Evolutionary conservation across 2,329 filamentous ascomycete genomes (phyloP), one percentile per base, ranked within the genome.

Genomic region (Trichophyton rubrum): DNA sequence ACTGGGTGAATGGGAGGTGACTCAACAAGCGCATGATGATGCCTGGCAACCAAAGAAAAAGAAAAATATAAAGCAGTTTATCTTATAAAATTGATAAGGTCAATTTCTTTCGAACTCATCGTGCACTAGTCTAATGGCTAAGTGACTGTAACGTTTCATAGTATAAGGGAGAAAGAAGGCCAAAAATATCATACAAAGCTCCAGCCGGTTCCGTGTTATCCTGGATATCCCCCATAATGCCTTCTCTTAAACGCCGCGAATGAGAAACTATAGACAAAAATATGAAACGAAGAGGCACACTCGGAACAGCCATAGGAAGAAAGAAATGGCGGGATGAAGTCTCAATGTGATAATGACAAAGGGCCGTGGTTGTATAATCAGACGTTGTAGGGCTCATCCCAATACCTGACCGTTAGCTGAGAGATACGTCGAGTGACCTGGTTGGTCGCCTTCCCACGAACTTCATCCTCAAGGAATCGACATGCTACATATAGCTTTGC

Each of bases 391-490:
- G 63, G 61, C 35, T 63, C 60, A 30, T 65, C 64, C 75, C 73
- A 85, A 20, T 84, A 83, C 63, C 83, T 78, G 27, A 80, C 77
- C 2, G 85, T 85, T 70, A 89, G 80, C 62, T 86, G 84, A 65
- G 85, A 83, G 60, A 89, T 77, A n/a, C 85, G 81, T 63, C 86
- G 83, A 59, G 87, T 82, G 56, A 88, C 84, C 64, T 89, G 88
- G 1, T 84, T 89, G 1, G 85, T 88, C n/a, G 85, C 86, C n/a
- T 84, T 83, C 11, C 81, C 80, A 60, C 80, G 78, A 7, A 84
- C 80, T 68, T 88, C 84, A 63, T 85, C 80, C 62, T 83, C 79
- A 30, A 89, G 80, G 67, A 89, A 88, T 68, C 84, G 85, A 67
- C 85, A 84, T 2, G 86, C 86, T 17, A 88, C 85, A 6, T 81